Evolutionary conservation across 306 rosid species (phyloP), one percentile per base, ranked within the genome.

Genomic region (Cercis canadensis): DNA sequence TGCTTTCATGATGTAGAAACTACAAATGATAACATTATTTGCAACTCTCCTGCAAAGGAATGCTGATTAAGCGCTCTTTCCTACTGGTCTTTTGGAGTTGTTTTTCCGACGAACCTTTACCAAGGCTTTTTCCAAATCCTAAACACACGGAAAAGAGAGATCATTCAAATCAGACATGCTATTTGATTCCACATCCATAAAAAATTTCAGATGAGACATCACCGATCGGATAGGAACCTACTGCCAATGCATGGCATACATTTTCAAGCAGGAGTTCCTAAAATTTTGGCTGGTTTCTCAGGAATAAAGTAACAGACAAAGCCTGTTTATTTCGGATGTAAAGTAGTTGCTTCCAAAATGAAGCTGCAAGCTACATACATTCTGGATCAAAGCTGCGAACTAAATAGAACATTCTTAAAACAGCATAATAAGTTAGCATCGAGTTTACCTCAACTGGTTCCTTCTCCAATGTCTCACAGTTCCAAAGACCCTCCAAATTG

Each of bases 61-160:
- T 34, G 56, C 36, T 40, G 62, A 40, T 70, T 61, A 87, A 12
- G 80, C 70, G 43, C 41, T 65, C 75, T 75, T 74, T 70, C 68
- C 85, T 6, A 84, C 83, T 13, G 79, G 87, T 87, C 87, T 92
- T 87, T 90, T 92, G 5, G 96, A 93, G 76, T 93, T 90, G 79
- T 90, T 93, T 86, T 74, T 87, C 63, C 80, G 86, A 15, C 96
- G 97, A 72, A 93, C 74, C 93, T 93, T 93, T 87, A 93, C 92
- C 73, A 88, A 63, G 73, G 87, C 92, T 17, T 81, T 88, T 46
- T 77, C 89, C 91, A 93, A 74, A 81, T 87, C 97, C 97, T 92
- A 67, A 62, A 72, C 69, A 70, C 70, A 69, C 6, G n/a, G 43
- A 61, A 77, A 62, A 62, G 5, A 10, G 56, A 58, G 24, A 61